Percentiles rank a stretch among this genome's conserved stretches.
Conservation (phyloP, 345 rosid species). For the Sonneratia alba region DNA sequence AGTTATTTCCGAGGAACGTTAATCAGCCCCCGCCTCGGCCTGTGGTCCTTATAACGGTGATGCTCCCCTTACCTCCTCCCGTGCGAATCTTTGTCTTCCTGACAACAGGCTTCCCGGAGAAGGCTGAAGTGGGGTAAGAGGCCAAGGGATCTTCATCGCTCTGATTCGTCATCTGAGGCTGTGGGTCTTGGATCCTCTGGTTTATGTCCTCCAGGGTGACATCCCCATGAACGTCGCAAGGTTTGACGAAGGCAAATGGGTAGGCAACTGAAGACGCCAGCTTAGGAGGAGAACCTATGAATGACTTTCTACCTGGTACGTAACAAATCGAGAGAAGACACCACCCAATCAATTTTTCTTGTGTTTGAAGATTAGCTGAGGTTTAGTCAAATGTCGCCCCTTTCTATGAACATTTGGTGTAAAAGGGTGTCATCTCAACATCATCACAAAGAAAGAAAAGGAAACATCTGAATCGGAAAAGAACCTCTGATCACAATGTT, state of each 20-base stretch:
- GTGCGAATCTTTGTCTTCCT: conserved; percentile 94
- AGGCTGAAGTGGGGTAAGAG: conserved; percentile 80
- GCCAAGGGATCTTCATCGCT: conserved; percentile 35
- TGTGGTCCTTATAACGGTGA: conserved; percentile 91
- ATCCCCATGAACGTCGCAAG: conserved; percentile 76
- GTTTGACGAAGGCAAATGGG: conserved; percentile 92
- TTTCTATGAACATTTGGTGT: not conserved
- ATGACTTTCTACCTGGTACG: conserved; percentile 57
- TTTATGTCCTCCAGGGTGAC: conserved; percentile 95
- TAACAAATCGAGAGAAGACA: not conserved
- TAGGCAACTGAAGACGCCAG: conserved; percentile 69
- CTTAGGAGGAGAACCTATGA: conserved; percentile 49
- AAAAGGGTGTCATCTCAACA: not conserved
- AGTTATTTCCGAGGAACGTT: not conserved
- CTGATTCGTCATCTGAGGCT: conserved; percentile 43
- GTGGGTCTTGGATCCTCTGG: conserved; percentile 66
- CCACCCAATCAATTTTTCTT: not conserved
- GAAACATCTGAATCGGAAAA: not conserved
- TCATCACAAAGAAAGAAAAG: not conserved
- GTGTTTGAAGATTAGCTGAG: not conserved
- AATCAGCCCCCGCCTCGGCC: conserved; percentile 26
- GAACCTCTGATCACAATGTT: conserved; percentile 75
- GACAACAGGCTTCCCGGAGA: conserved; percentile 98
- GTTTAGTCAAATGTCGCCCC: too few species aligned
- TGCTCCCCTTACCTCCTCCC: conserved; percentile 98